A percentile compares a stretch with the other conserved stretches of the same genome.
Evolutionary conservation across 1,284 basidiomycete genomes (phyloP).

Genomic region (Ceratobasidium theobromae): DNA sequence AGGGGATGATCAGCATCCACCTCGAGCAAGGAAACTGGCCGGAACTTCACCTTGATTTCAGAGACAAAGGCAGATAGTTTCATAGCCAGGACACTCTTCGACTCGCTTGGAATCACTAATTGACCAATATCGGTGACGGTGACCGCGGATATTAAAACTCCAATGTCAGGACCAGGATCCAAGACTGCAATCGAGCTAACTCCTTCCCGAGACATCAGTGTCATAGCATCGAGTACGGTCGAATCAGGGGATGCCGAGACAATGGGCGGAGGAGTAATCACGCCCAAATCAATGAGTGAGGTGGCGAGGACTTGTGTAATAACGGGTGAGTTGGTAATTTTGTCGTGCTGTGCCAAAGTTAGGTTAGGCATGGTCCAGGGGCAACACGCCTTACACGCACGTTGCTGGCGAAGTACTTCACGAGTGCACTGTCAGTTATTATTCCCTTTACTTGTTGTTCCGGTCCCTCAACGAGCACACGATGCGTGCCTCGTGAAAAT

Average conservation of each 20-base stretch:
- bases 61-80: conserved; percentile 33
- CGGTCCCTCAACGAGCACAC: conserved; percentile 44
- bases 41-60: conserved; percentile 33
- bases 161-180: conserved; percentile 30
- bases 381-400: background rate
- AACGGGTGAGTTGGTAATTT: conserved; percentile 12
- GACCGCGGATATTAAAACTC: conserved; percentile 34
- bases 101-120: conserved; percentile 33
- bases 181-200: conserved; percentile 36
- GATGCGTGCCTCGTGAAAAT: conserved; percentile 68
- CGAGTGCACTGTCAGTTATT: conserved; percentile 34
- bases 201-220: conserved; percentile 35
- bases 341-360: conserved; percentile 18
- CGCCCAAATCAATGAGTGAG: conserved; percentile 28
- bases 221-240: conserved; percentile 37
- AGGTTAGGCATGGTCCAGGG: background rate
- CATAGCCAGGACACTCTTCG: conserved; percentile 34
- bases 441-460: conserved; percentile 33
- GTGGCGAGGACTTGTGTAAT: conserved; percentile 22
- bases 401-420: conserved; percentile 32
- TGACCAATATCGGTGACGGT: conserved; percentile 36
- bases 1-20: background rate
- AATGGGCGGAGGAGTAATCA: conserved; percentile 33
- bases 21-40: background rate
- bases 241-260: conserved; percentile 35